Evolutionary conservation across 371 early-diverging fungal genomes (phyloP).

Genomic region (Rhizomucor miehei): DNA sequence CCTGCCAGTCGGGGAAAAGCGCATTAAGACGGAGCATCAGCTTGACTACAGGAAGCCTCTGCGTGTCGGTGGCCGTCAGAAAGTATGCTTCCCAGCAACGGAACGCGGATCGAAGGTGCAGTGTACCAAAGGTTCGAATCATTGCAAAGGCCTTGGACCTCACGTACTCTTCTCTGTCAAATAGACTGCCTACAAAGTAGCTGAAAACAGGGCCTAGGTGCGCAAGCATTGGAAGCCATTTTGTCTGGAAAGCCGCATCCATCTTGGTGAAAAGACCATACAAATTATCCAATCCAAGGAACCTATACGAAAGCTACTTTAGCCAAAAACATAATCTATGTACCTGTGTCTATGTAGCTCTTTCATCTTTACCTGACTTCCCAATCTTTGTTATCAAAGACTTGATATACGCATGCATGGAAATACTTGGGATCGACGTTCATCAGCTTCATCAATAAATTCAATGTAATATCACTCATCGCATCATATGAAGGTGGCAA

Average conservation of each 20-base stretch:
- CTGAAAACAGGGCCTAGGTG: conserved; percentile 52
- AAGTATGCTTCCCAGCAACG: conserved; percentile 60
- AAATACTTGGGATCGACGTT: conserved; percentile 33
- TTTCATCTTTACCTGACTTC: conserved; percentile 42
- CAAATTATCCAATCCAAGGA: conserved; percentile 46
- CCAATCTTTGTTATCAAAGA: conserved; percentile 48
- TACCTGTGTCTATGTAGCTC: no score
- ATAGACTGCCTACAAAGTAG: conserved; percentile 44
- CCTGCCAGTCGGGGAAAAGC: conserved; percentile 54
- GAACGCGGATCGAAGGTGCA: conserved; percentile 47
- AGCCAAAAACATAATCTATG: background rate
- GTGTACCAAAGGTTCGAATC: conserved; percentile 39
- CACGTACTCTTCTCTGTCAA: conserved; percentile 56
- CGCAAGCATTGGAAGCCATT: conserved; percentile 45
- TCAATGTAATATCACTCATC: conserved; percentile 34
- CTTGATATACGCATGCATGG: conserved; percentile 38
- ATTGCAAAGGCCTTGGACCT: conserved; percentile 46
- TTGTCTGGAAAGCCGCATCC: conserved; percentile 47
- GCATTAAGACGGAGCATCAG: conserved; percentile 50
- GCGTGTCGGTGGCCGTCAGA: conserved; percentile 35
- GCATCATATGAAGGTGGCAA: conserved; percentile 36
- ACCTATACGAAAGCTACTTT: no score
- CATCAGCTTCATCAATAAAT: conserved; percentile 44
- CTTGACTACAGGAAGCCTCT: conserved; percentile 34
- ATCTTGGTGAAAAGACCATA: conserved; percentile 55